Conservation (phyloP, 768 basidiomycete species). For the Termitomyces sp. region DNA sequence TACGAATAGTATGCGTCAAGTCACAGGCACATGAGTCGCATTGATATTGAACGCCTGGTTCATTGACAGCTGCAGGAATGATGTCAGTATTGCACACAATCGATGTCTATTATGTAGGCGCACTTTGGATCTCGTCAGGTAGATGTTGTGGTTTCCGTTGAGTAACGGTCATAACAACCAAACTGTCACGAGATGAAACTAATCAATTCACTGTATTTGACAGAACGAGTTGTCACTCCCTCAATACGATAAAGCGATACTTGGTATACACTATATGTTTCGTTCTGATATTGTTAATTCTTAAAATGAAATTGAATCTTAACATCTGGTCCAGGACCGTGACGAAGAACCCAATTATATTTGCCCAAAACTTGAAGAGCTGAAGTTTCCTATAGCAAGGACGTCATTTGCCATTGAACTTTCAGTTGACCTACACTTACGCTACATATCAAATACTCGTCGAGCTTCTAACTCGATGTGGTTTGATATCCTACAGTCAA, state of each 20-base stretch:
- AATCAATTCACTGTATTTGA: no score
- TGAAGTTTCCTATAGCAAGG: no score
- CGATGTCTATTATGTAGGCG: slow-evolving; percentile 15
- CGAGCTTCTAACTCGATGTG: no score
- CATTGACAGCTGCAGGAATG: slow-evolving; percentile 56
- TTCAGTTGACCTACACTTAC: no score
- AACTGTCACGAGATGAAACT: background rate
- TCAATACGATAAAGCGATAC: background rate
- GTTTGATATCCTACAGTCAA: no score
- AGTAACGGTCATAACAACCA: slow-evolving; percentile 53
- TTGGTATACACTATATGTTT: background rate
- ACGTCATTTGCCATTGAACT: no score
- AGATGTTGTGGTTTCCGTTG: slow-evolving; percentile 62
- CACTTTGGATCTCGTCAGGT: slow-evolving; percentile 65
- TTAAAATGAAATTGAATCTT: no score
- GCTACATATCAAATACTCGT: no score
- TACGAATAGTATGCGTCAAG: slow-evolving; percentile 93
- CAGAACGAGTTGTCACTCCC: background rate
- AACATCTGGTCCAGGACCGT: no score
- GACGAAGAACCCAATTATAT: no score
- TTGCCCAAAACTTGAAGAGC: no score
- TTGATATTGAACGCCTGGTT: slow-evolving; percentile 78
- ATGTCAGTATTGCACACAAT: background rate
- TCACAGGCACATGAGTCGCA: slow-evolving; percentile 86
- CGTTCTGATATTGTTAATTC: background rate